These are phyloP conservation scores for Pholiota microspora DNA, from an alignment of 768 basidiomycete genomes.

Conservation along the genomic window DNA sequence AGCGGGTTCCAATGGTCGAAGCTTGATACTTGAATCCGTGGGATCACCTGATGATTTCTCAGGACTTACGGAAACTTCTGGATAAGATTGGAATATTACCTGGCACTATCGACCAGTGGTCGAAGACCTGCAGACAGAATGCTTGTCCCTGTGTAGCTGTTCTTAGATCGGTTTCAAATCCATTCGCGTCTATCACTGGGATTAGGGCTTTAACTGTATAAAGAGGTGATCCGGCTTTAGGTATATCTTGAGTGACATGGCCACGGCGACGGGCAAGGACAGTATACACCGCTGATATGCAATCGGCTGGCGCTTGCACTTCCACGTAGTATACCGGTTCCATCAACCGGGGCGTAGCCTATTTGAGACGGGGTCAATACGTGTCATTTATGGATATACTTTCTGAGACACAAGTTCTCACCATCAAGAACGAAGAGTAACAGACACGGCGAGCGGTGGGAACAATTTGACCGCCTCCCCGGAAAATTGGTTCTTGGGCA, in stretches of 20 bases:
- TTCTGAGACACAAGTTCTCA: slow-evolving; percentile 34
- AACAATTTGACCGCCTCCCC: slow-evolving; percentile 97
- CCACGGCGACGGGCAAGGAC: slow-evolving; percentile 97
- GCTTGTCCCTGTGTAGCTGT: slow-evolving; percentile 99
- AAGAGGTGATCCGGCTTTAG: slow-evolving; percentile 95
- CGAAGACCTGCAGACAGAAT: slow-evolving; percentile 97
- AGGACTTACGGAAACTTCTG: slow-evolving; percentile 20
- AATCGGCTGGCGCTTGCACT: slow-evolving; percentile 98
- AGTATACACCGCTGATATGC: slow-evolving; percentile 97
- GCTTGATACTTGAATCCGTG: slow-evolving; percentile 94
- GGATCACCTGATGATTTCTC: slow-evolving; percentile 72
- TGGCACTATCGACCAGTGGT: slow-evolving; percentile 99
- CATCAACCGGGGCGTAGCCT: slow-evolving; percentile 95
- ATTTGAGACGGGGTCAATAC: slow-evolving; percentile 7
- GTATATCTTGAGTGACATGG: slow-evolving; percentile 98
- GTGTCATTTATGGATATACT: slow-evolving; percentile 15
- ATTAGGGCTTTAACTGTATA: slow-evolving; percentile 99
- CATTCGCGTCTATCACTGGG: slow-evolving; percentile 97
- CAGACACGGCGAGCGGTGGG: slow-evolving; percentile 98
- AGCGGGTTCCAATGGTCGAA: slow-evolving; percentile 94
- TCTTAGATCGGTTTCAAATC: slow-evolving; percentile 96
- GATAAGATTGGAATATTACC: slow-evolving; percentile 47
- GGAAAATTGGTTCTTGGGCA: slow-evolving; percentile 95
- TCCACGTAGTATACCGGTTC: slow-evolving; percentile 99
- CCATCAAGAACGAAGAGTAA: slow-evolving; percentile 99